Conservation (phyloP, 345 rosid genomes). For the Carallia pectinifolia region DNA sequence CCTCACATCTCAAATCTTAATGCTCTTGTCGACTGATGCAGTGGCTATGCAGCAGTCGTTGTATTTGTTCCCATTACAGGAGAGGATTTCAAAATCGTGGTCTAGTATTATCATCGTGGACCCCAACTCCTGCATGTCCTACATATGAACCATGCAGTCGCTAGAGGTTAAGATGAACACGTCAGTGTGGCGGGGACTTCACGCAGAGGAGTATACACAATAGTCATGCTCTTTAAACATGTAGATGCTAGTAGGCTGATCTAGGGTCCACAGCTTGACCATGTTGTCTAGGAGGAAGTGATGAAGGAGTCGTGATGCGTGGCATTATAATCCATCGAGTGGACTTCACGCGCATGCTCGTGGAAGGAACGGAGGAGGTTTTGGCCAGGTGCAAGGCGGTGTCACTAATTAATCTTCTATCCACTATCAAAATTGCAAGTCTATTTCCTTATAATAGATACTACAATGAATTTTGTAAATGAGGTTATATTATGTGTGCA, state of each 20-base stretch:
- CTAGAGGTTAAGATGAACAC: conserved; percentile 90
- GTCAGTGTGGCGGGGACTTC: conserved; percentile 89
- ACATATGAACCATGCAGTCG: conserved; percentile 70
- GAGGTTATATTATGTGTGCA: no score
- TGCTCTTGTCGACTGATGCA: conserved; percentile 71
- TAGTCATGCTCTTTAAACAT: conserved; percentile 88
- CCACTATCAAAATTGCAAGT: no score
- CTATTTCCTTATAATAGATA: no score
- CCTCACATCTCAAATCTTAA: conserved; percentile 85
- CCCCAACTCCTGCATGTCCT: conserved; percentile 89
- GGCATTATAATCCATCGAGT: conserved; percentile 76
- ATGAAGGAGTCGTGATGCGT: conserved; percentile 90
- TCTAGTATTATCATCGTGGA: conserved; percentile 90
- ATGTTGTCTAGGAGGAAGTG: conserved; percentile 85
- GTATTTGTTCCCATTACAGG: conserved; percentile 92
- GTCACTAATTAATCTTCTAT: conserved; percentile 26
- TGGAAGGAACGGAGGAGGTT: conserved; percentile 82
- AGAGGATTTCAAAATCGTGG: conserved; percentile 72
- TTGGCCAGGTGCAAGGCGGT: conserved; percentile 61
- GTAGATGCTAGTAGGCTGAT: conserved; percentile 72
- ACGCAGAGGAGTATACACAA: conserved; percentile 73
- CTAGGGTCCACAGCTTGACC: conserved; percentile 83
- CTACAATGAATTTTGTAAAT: no score
- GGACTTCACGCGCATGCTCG: conserved; percentile 93
- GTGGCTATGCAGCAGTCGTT: conserved; percentile 81